Base-by-base conservation (phyloP, 148 eudicot genomes). In the Cornus kousa region DNA sequence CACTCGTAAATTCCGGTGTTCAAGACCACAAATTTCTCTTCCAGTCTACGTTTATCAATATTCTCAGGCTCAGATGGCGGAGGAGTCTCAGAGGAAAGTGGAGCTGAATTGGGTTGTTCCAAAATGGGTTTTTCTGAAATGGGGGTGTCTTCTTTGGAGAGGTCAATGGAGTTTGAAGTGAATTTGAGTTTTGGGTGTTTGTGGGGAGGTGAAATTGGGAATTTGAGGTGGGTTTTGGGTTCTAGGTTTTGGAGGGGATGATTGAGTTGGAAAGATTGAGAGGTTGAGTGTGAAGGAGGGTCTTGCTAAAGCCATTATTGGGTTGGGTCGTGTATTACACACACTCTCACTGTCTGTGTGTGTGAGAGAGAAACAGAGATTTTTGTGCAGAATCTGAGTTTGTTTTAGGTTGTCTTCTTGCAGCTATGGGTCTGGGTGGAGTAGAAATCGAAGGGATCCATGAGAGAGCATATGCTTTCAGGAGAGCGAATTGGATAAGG, bases 1-100 rank as follows among this genome's bases (percentile, higher is more conserved):
- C 99, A 97, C 79, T 94, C 98, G 59, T 89, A 86, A 7, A 97
- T 87, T 8, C 99, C 99, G 0, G 98, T 97, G 73, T 97, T 97
- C 67, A 97, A 85, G 14, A 94, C 97, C 4, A 91, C 99, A 75
- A 97, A 97, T 71, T 94, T 94, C 87, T 97, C 99, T 67, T 92
- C 97, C 46, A 82, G 78, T 75, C 98, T 75, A 16, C 91, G 80
- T 53, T 87, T 83, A 73, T 96, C 92, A 23, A 89, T 20, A 0
- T 35, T 53, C 7, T 83, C 80, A 12, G 82, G 9, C 32, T 74
- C n/a, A 0, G 33, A 43, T 6, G 22, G 32, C 11, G 70, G 71
- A 19, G 81, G n/a, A 28, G 28, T 28, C 4, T 78, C 76, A 9
- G 67, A 78, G 28, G 67, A 75, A 70, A 83, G 79, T 11, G 86